Evolutionary conservation across 208 protist species (phyloP).

Genomic region (Leishmania turanica): DNA sequence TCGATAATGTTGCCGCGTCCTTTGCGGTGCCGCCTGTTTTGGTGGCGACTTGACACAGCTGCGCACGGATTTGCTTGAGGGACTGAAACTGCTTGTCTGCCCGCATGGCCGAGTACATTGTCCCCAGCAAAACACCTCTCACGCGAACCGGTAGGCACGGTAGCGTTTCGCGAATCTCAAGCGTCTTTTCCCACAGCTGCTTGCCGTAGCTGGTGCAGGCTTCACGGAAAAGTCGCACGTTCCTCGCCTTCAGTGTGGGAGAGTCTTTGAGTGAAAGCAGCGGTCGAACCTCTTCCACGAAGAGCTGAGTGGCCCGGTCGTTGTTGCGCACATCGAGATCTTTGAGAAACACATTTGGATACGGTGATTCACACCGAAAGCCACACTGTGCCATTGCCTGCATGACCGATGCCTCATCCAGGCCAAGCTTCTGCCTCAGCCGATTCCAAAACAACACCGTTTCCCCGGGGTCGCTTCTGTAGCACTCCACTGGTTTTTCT

Average conservation of each 20-base stretch:
- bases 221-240: conserved; percentile 5
- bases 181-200: conserved; percentile 30
- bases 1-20: background rate
- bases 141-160: conserved; percentile 48
- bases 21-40: background rate
- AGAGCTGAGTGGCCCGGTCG: conserved; percentile 13
- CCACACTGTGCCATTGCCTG: conserved; percentile 5
- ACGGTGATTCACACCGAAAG: conserved; percentile 33
- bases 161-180: conserved; percentile 21
- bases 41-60: background rate
- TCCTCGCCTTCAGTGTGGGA: background rate
- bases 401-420: conserved; percentile 2
- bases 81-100: conserved; percentile 49
- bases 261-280: background rate
- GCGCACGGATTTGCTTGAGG: conserved; percentile 20
- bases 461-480: conserved; percentile 5
- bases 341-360: conserved; percentile 39
- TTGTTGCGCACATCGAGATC: conserved; percentile 40
- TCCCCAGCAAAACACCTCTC: conserved; percentile 39
- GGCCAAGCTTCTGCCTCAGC: background rate
- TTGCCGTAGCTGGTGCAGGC: conserved; percentile 24
- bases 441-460: conserved; percentile 12
- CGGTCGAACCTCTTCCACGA: conserved; percentile 9
- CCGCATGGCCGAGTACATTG: conserved; percentile 34
- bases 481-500: background rate